phyloP scores from a whole-genome alignment of 352 stramenopile genomes.

The Peronospora farinosa region DNA sequence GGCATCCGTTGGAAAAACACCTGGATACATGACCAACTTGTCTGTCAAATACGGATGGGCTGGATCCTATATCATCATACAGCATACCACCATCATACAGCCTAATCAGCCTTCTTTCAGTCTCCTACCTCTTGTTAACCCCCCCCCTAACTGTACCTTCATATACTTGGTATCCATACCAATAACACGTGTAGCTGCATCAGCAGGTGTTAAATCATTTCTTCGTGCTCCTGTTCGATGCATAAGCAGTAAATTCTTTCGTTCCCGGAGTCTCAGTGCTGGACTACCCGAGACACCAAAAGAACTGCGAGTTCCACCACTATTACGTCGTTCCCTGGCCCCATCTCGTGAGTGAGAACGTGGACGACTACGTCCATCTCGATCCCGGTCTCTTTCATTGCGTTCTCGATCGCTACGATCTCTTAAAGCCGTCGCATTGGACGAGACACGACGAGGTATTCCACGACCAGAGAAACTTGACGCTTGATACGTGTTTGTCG shows the following conservation, averaged over 20 bases:
- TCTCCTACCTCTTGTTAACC: not conserved
- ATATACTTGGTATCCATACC: constrained; percentile 67
- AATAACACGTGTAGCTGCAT: constrained; percentile 52
- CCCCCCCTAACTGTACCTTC: constrained; percentile 39
- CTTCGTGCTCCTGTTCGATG: constrained; percentile 50
- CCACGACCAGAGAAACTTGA: constrained; percentile 16
- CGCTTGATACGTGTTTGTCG: constrained; percentile 23
- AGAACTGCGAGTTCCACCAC: constrained; percentile 30
- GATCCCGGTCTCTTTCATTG: constrained; percentile 28
- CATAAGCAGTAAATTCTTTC: constrained; percentile 74
- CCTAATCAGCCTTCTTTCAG: no score
- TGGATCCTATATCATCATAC: constrained; percentile 34
- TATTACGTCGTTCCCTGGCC: constrained; percentile 18
- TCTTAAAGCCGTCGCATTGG: constrained; percentile 27
- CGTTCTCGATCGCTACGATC: constrained; percentile 21
- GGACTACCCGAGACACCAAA: constrained; percentile 48
- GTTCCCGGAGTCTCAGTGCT: constrained; percentile 47
- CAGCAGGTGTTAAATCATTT: constrained; percentile 37
- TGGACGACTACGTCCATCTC: constrained; percentile 25
- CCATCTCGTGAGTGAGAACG: constrained; percentile 42
- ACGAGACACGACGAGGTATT: constrained; percentile 48
- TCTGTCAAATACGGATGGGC: constrained; percentile 61
- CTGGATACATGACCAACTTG: constrained; percentile 57
- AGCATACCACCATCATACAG: no score
- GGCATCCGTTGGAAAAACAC: constrained; percentile 69